These are phyloP conservation scores for Mycena albidolilacea DNA, from an alignment of 768 basidiomycete species.

Conservation along the genomic window DNA sequence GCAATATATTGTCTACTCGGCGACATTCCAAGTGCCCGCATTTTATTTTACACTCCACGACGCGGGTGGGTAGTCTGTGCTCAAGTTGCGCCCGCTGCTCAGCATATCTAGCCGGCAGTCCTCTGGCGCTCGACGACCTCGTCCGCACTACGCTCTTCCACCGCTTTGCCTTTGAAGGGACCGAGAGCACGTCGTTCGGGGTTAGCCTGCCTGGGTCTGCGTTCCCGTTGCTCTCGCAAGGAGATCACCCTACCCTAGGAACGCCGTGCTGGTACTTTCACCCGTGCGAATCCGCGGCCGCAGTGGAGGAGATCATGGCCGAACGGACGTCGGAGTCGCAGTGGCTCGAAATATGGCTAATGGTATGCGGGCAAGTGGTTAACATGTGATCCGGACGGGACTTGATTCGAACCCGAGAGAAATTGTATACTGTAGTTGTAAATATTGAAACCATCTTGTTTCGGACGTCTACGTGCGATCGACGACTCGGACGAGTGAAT, in stretches of 20 bases:
- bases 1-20: conserved; percentile 83
- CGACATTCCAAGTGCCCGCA: conserved; percentile 85
- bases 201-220: conserved; percentile 64
- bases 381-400: conserved; percentile 55
- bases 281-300: conserved; percentile 82
- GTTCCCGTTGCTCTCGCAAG: conserved; percentile 88
- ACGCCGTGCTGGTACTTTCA: conserved; percentile 89
- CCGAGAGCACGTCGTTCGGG: conserved; percentile 67
- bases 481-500: no score
- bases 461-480: not conserved
- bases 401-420: not conserved
- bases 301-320: conserved; percentile 77
- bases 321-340: conserved; percentile 64
- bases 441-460: not conserved
- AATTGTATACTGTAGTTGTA: no score
- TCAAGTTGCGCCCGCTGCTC: conserved; percentile 33
- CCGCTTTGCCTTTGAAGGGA: conserved; percentile 56
- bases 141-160: conserved; percentile 74
- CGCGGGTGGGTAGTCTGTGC: conserved; percentile 67
- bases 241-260: conserved; percentile 87
- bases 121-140: conserved; percentile 70
- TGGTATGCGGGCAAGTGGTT: conserved; percentile 78
- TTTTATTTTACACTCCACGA: conserved; percentile 86
- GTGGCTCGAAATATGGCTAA: conserved; percentile 85
- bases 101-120: conserved; percentile 69